phyloP scores from a whole-genome alignment of 768 basidiomycete species.

The Hericium alpestre region DNA sequence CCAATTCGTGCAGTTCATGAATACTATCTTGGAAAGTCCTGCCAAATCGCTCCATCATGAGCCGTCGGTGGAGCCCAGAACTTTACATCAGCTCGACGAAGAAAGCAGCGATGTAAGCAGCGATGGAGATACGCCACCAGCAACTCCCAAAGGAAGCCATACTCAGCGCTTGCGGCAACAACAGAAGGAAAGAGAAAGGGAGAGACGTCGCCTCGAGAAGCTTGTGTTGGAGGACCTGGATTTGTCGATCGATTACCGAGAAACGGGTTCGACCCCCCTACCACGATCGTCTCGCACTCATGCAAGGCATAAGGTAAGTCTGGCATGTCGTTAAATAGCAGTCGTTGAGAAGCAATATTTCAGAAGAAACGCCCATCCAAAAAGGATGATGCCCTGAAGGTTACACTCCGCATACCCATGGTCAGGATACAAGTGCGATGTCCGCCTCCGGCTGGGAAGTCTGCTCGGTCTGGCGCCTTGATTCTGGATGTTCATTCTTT shows the following conservation, averaged over 20 bases:
- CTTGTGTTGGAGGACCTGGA: conserved; percentile 52
- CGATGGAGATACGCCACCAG: conserved; percentile 25
- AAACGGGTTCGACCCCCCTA: neutral
- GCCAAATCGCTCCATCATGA: neutral
- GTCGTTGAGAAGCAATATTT: neutral
- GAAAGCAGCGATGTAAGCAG: conserved; percentile 26
- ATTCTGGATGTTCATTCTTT: conserved; percentile 54
- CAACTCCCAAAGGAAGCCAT: conserved; percentile 3
- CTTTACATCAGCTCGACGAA: conserved; percentile 15
- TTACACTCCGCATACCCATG: conserved; percentile 38
- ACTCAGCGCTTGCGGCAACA: neutral
- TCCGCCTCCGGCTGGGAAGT: conserved; percentile 39
- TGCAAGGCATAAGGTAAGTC: neutral
- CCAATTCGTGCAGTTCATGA: too few relatives aligned
- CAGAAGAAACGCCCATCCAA: neutral
- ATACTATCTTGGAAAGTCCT: too few relatives aligned
- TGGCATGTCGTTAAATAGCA: neutral
- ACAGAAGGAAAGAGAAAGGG: conserved; percentile 18
- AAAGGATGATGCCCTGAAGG: neutral
- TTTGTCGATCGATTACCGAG: conserved; percentile 36
- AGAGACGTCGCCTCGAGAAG: conserved; percentile 37
- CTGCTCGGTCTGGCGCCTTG: conserved; percentile 57
- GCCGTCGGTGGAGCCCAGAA: conserved; percentile 2
- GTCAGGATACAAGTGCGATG: conserved; percentile 61
- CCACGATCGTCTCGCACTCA: neutral